Conservation (phyloP, 169 alveolate species). For the Plasmodium chabaudi region DNA sequence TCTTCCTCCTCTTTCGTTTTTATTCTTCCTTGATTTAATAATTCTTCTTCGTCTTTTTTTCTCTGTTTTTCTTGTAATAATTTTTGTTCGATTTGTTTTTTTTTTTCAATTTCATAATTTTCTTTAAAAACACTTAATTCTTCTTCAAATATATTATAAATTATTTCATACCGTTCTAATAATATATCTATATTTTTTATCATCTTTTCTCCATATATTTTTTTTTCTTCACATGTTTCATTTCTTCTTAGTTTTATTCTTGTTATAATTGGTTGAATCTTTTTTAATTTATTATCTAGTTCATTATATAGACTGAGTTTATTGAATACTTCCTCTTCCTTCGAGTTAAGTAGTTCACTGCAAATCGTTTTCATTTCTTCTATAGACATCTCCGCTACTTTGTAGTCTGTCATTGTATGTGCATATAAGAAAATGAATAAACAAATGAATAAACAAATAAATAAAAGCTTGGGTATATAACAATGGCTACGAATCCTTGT, state of each 20-base stretch:
- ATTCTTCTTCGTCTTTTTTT: slow-evolving; percentile 43
- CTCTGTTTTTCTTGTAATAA: slow-evolving; percentile 48
- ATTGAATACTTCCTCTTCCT: slow-evolving; percentile 36
- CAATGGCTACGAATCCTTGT: no score
- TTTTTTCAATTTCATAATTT: slow-evolving; percentile 70
- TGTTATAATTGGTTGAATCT: slow-evolving; percentile 55
- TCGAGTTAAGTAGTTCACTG: slow-evolving; percentile 49
- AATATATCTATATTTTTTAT: slow-evolving; percentile 61
- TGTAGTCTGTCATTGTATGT: slow-evolving; percentile 53
- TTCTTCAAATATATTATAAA: slow-evolving; percentile 63
- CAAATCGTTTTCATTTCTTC: slow-evolving; percentile 51
- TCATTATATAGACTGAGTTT: slow-evolving; percentile 67
- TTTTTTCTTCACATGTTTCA: slow-evolving; percentile 52
- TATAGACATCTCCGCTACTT: slow-evolving; percentile 22
- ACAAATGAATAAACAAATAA: no score
- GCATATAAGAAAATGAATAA: no score
- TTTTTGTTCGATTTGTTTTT: slow-evolving; percentile 20
- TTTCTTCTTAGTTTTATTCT: slow-evolving; percentile 60
- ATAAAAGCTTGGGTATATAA: no score
- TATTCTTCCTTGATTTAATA: slow-evolving; percentile 43
- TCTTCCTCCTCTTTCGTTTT: slow-evolving; percentile 45
- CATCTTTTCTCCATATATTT: slow-evolving; percentile 68
- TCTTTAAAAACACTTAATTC: slow-evolving; percentile 60
- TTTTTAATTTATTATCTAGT: slow-evolving; percentile 40
- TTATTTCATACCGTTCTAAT: slow-evolving; percentile 48